These are phyloP conservation scores for Leccinum olivaceoglutinosum DNA, from an alignment of 1,284 basidiomycete species.

Conservation along the genomic window DNA sequence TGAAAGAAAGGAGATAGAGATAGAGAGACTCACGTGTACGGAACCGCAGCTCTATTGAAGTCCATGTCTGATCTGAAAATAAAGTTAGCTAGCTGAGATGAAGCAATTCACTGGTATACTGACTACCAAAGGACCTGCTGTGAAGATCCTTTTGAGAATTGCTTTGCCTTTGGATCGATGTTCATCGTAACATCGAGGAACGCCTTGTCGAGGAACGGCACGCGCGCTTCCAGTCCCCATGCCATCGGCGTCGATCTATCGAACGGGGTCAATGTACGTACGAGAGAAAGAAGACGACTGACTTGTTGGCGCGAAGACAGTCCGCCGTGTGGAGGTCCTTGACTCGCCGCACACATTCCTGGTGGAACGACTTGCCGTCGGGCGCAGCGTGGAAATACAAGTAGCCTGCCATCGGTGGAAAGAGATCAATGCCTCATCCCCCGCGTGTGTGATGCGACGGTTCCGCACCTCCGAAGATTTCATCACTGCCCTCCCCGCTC, in stretches of 20 bases:
- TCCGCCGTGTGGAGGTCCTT: slow-evolving; percentile 98
- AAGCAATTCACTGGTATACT: slow-evolving; percentile 14
- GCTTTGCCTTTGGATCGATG: slow-evolving; percentile 84
- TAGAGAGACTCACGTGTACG: slow-evolving; percentile 38
- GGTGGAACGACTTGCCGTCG: slow-evolving; percentile 85
- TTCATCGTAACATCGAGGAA: slow-evolving; percentile 96
- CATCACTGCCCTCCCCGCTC: slow-evolving; percentile 96
- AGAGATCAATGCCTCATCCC: slow-evolving; percentile 3
- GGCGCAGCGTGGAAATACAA: slow-evolving; percentile 99
- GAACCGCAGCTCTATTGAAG: slow-evolving; percentile 25
- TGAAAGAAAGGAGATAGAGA: slow-evolving; percentile 7
- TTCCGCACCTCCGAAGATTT: slow-evolving; percentile 85
- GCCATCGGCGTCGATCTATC: slow-evolving; percentile 89
- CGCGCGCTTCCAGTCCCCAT: slow-evolving; percentile 98
- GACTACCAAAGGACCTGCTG: slow-evolving; percentile 54
- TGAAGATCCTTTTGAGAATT: slow-evolving; percentile 79
- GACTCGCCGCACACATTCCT: slow-evolving; percentile 91
- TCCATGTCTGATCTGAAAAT: slow-evolving; percentile 41
- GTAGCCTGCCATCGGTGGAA: slow-evolving; percentile 58
- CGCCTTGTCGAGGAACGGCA: slow-evolving; percentile 96
- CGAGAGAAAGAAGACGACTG: slow-evolving; percentile 17
- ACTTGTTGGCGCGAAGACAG: slow-evolving; percentile 98
- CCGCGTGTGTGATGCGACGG: not conserved
- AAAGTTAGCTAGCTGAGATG: slow-evolving; percentile 11
- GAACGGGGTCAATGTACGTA: not conserved